A percentile compares a stretch with the other conserved stretches of the same genome.
Conservation (phyloP, 768 basidiomycete genomes). For the Collybia nuda region DNA sequence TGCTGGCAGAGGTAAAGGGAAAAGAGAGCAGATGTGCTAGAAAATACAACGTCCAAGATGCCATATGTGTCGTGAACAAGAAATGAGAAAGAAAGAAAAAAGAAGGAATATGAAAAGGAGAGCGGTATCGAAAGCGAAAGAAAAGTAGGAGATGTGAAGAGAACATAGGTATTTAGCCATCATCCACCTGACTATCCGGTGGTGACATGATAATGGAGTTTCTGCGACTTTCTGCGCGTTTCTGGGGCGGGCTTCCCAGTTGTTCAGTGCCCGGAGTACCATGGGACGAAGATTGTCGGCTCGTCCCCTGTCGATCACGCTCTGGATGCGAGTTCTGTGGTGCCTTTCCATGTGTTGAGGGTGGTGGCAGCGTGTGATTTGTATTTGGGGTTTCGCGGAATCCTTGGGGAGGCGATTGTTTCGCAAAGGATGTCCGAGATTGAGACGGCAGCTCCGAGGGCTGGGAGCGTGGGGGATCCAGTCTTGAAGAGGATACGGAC, state of each 20-base stretch:
- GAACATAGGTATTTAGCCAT: constrained; percentile 9
- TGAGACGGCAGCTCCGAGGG: constrained; percentile 24
- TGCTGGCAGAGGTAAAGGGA: not conserved
- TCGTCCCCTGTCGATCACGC: constrained; percentile 23
- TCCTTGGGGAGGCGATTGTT: constrained; percentile 32
- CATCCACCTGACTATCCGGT: constrained; percentile 26
- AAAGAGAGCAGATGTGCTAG: not conserved
- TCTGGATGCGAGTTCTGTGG: constrained; percentile 6
- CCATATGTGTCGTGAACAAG: constrained; percentile 14
- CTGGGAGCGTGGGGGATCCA: constrained; percentile 41
- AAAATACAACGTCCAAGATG: constrained; percentile 16
- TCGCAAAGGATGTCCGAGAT: constrained; percentile 14
- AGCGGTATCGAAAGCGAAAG: constrained; percentile 3
- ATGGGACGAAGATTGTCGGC: constrained; percentile 21
- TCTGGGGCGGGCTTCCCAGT: constrained; percentile 12
- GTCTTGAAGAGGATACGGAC: constrained; percentile 47
- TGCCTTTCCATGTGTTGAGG: constrained; percentile 17
- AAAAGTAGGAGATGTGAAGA: not conserved
- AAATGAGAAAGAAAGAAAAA: constrained; percentile 4
- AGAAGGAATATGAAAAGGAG: constrained; percentile 3
- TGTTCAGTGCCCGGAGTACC: constrained; percentile 4
- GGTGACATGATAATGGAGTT: constrained; percentile 36
- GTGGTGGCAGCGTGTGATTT: constrained; percentile 15
- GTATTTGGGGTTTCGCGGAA: constrained; percentile 26
- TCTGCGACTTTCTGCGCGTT: constrained; percentile 29